Percentiles rank a stretch among this genome's conserved stretches.
These are phyloP conservation scores for Plasmodium gonderi DNA, from an alignment of 169 alveolate species.

Conservation along the genomic window DNA sequence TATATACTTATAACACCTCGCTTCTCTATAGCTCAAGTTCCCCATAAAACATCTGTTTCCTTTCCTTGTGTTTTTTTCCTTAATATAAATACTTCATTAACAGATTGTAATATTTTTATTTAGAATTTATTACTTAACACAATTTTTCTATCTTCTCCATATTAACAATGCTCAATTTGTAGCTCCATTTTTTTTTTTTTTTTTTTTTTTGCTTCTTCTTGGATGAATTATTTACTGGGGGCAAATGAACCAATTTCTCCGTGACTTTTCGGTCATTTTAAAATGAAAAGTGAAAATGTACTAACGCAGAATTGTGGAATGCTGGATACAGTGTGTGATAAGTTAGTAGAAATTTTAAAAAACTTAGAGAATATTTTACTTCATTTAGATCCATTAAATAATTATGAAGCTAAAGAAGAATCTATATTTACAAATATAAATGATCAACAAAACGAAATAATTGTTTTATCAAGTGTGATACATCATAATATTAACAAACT, in stretches of 20 bases:
- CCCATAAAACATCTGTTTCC: neutral
- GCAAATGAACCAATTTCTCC: neutral
- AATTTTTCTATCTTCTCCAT: neutral
- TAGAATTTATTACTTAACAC: neutral
- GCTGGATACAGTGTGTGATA: slow-evolving; percentile 27
- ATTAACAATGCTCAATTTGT: neutral
- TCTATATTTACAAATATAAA: slow-evolving; percentile 19
- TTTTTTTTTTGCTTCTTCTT: neutral
- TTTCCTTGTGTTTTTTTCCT: neutral
- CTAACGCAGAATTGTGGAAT: slow-evolving; percentile 8
- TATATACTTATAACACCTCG: neutral
- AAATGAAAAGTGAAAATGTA: slow-evolving; percentile 28
- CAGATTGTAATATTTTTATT: neutral
- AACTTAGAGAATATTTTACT: slow-evolving; percentile 21
- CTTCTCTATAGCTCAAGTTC: neutral
- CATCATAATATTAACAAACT: slow-evolving; percentile 28
- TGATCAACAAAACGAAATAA: slow-evolving; percentile 43
- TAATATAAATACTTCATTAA: neutral
- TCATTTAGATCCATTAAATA: slow-evolving; percentile 42
- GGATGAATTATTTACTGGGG: too few species aligned
- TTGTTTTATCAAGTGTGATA: slow-evolving; percentile 48
- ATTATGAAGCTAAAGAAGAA: slow-evolving; percentile 46
- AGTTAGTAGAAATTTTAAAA: slow-evolving; percentile 33
- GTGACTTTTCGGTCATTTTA: neutral
- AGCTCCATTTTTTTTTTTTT: neutral